Evolutionary conservation across 2,329 filamentous ascomycete species (phyloP), one percentile per base, ranked within the genome.

Genomic region (Ceratocystis papillata): DNA sequence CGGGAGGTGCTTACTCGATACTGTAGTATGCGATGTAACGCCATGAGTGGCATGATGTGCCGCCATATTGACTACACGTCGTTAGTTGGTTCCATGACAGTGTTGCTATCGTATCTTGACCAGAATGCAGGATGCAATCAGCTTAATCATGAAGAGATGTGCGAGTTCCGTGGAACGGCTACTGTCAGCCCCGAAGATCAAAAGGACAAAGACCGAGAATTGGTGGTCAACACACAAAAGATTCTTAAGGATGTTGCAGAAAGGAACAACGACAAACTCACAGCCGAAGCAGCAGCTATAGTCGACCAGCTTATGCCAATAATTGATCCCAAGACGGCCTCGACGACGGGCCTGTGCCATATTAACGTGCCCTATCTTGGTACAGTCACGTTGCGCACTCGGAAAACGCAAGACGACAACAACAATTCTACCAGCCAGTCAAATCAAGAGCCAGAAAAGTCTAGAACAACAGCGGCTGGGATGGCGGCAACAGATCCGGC

Each of bases 21-120:
- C 67, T 70, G 80, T 46, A 69, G 74, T n/a, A 81, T 81, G 69
- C 77, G 80, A 44, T 68, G 71, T 25, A 72, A 78, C 1, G 75
- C 76, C 0, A 75, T 74, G 59, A 73, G 73, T 2, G 71, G 74
- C 0, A 70, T 80, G 1, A 79, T 77, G 53, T 76, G 73, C 48
- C 78, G 80, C 0, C 79, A 80, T 60, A 74, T 79, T 20, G 80
- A 83, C 71, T 83, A 81, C 69, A 75, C 79, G 1, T 78, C 79
- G 0, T 74, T 83, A 3, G 78, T 82, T 1, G 80, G 80, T 0
- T 76, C 77, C 45, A 79, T 80, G 74, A 79, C 80, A 0, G 73
- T 83, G 2, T 75, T 81, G 30, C 73, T 83, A 0, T 78, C 79
- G 0, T 79, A 83, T 68, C 75, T 83, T 1, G 76, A 77, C 12